These are phyloP conservation scores for Zymoseptoria crescenta DNA, from an alignment of 2,329 filamentous ascomycete genomes.

Conservation along the genomic window DNA sequence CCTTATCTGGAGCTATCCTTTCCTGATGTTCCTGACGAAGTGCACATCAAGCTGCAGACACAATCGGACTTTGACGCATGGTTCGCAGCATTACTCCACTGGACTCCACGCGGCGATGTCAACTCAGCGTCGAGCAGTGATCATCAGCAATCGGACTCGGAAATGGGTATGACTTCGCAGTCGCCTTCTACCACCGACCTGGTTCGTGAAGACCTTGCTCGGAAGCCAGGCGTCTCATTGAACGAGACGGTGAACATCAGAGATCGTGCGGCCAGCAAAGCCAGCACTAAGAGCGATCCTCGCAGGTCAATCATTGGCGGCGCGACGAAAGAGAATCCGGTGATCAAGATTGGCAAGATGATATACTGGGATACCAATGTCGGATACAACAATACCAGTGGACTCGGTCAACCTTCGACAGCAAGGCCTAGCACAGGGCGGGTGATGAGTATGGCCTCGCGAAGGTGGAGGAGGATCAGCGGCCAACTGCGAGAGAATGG, in stretches of 20 bases:
- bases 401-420: slow-evolving; percentile 15
- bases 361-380: slow-evolving; percentile 70
- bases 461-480: slow-evolving; percentile 80
- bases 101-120: slow-evolving; percentile 46
- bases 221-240: slow-evolving; percentile 16
- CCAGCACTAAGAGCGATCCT: slow-evolving; percentile 27
- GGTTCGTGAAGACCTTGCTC: background rate
- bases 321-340: slow-evolving; percentile 61
- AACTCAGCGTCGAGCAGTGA: slow-evolving; percentile 14
- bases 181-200: slow-evolving; percentile 9
- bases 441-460: slow-evolving; percentile 49
- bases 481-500: slow-evolving; percentile 93
- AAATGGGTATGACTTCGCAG: slow-evolving; percentile 12
- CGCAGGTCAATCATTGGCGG: slow-evolving; percentile 42
- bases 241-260: slow-evolving; percentile 13
- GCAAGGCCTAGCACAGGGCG: slow-evolving; percentile 45
- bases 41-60: slow-evolving; percentile 57
- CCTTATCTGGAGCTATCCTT: slow-evolving; percentile 46
- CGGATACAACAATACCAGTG: slow-evolving; percentile 40
- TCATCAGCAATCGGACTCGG: slow-evolving; percentile 11
- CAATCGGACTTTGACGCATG: slow-evolving; percentile 66
- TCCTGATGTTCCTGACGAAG: slow-evolving; percentile 49
- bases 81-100: slow-evolving; percentile 72
- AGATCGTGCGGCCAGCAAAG: slow-evolving; percentile 23
- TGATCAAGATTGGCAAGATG: slow-evolving; percentile 76